Evolutionary conservation across 2,329 filamentous ascomycete genomes (phyloP).

Genomic region (Lasiodiplodia sp.): DNA sequence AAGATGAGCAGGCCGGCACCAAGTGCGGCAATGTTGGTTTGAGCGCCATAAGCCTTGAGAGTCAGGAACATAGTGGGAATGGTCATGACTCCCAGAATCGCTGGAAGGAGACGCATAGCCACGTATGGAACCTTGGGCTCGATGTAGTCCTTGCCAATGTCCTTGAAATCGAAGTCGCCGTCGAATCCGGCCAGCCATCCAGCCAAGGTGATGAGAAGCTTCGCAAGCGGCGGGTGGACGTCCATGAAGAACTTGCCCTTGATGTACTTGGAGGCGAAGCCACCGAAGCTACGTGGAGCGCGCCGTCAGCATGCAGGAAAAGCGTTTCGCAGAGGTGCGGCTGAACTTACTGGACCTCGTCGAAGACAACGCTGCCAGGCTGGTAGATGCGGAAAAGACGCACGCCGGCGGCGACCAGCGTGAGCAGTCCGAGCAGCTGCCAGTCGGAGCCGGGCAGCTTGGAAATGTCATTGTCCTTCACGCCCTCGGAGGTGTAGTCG

Average conservation of each 20-base stretch:
- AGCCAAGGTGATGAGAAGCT: constrained; percentile 93
- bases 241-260: constrained; percentile 99
- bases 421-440: constrained; percentile 75
- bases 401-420: constrained; percentile 77
- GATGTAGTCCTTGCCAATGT: constrained; percentile 98
- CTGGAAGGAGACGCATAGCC: constrained; percentile 93
- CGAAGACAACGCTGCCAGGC: constrained; percentile 95
- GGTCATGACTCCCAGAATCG: constrained; percentile 84
- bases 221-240: constrained; percentile 96
- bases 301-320: constrained; percentile 9
- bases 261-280: constrained; percentile 98
- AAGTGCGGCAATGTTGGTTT: constrained; percentile 81
- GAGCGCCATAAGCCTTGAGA: constrained; percentile 88
- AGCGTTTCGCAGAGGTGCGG: constrained; percentile 1
- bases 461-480: constrained; percentile 91
- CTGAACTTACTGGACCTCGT: constrained; percentile 93
- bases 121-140: constrained; percentile 96
- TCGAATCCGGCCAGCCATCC: constrained; percentile 96
- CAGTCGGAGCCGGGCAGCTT: constrained; percentile 85
- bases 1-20: constrained; percentile 90
- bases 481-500: constrained; percentile 78
- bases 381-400: constrained; percentile 96
- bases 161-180: constrained; percentile 97
- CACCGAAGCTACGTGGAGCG: constrained; percentile 78
- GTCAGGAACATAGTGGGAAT: constrained; percentile 95